Evolutionary conservation across 1,139 yeast genomes (phyloP), one percentile per base, ranked within the genome.

Genomic region (Kurtzmaniella natalensis): DNA sequence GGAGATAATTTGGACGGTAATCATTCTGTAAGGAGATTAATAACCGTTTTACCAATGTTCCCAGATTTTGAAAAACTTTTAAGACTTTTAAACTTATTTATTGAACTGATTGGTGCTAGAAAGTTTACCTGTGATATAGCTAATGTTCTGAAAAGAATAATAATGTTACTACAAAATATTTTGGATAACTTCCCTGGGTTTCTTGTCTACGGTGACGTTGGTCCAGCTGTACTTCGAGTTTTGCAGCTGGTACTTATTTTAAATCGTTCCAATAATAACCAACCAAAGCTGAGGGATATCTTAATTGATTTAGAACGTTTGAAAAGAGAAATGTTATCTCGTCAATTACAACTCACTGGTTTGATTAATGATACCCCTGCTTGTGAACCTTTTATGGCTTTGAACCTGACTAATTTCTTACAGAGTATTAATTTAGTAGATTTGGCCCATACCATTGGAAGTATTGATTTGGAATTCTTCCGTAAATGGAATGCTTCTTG

Each of bases 401-500:
- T 35, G 30, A 16, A 28, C 30, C 24, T 23, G 29, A 26, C 22
- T 5, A 35, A 72, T 33, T 57, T 82, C 37, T 59, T 67, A 46
- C 49, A 61, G 27, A 59, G 62, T 17, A 41, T 71, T 17, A 74
- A 77, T 43, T 50, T 77, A 21, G 59, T 70, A 6, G 67, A 63
- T 8, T 57, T 83, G 29, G 78, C 84, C 0, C 51, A 60, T n/a
- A 72, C 75, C 35, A 69, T 82, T 28, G 76, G 76, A 41, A 55
- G 66, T 13, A 74, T 82, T 31, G 82, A 80, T 47, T 55, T 76
- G 41, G 68, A 65, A 35, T 82, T 77, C 48, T 73, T 71, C 49
- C 57, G 55, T 19, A 55, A 61, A 9, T 89, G 96, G 96, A 81
- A 86, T 35, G 88, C 96, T 3, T 74, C 81, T 41, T 50, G 62